Base-by-base conservation (phyloP, 345 rosid genomes). In the Cardamine chenopodiifolia region DNA sequence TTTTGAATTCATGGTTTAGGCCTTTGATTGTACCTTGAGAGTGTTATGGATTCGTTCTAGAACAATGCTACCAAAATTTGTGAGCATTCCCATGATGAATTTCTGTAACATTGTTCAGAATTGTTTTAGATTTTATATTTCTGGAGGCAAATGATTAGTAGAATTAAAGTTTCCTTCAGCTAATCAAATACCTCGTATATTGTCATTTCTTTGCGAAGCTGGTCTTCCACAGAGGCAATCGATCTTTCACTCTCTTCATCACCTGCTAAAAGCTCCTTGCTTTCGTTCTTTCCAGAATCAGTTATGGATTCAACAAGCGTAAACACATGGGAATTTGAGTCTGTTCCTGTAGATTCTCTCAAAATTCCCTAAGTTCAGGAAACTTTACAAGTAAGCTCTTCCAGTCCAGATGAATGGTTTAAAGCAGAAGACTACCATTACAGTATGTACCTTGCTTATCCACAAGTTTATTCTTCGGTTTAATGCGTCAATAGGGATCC, bases 71-170 rank as follows among this genome's bases (percentile, higher is more conserved):
- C 98, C 93, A 25, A 95, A 89, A 80, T 95, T 90, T 62, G 93
- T 92, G 69, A 95, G 97, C 99, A 95, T 95, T 70, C 97, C 98
- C 90, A 84, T 66, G 66, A 95, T 95, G 62, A 88, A 95, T 88
- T 95, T 92, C 98, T 95, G 79, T 70, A 70, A 78, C 32, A 53
- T 11, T 40, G 44, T 56, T 73, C 20, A 78, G 47, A 79, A 34
- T 40, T 6, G 19, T 32, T 62, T 76, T 48, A 70, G 66, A 58
- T 55, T 75, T 32, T 57, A 22, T 65, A 70, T 22, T 15, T 53
- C 5, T 49, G 19, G 68, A 77, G 34, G 11, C 20, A 45, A 80
- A 64, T 74, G 53, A 61, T 17, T 45, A 45, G 22, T 17, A 45
- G 22, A 45, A 3, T 45, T 19, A 66, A 73, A 11, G 17, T 70